Conservation (phyloP, 2,329 filamentous ascomycete genomes). For the Claviceps sp. region DNA sequence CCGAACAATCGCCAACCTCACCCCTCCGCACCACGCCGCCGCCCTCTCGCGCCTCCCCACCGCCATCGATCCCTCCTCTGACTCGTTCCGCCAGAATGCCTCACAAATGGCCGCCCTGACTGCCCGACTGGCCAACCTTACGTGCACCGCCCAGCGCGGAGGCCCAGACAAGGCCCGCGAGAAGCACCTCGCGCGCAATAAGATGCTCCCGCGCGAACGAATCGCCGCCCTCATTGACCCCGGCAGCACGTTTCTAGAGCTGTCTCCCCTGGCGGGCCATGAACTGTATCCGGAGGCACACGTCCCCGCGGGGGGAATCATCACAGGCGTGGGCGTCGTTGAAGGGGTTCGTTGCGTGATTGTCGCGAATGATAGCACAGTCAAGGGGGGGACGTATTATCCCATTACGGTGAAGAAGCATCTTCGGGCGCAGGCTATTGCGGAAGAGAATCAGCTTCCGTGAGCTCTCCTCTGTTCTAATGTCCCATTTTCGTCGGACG, state of each 20-base stretch:
- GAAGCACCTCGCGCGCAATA: constrained; percentile 76
- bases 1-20: constrained; percentile 57
- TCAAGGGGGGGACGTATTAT: constrained; percentile 95
- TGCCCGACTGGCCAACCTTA: constrained; percentile 53
- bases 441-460: constrained; percentile 69
- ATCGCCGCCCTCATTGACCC: constrained; percentile 79
- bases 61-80: constrained; percentile 60
- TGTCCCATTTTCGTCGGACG: no score
- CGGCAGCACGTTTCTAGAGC: constrained; percentile 79
- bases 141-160: constrained; percentile 57
- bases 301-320: constrained; percentile 78
- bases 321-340: constrained; percentile 82
- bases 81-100: constrained; percentile 72
- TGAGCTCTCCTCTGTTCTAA: constrained; percentile 15
- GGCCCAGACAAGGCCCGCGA: constrained; percentile 70
- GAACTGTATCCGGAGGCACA: constrained; percentile 78
- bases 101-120: constrained; percentile 64
- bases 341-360: constrained; percentile 87
- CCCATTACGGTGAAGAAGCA: constrained; percentile 98
- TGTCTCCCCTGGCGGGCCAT: constrained; percentile 84
- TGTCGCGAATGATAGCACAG: constrained; percentile 90
- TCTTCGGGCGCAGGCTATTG: constrained; percentile 78
- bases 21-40: constrained; percentile 65
- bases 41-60: constrained; percentile 71
- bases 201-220: constrained; percentile 88